Evolutionary conservation across 176 grass and related monocot species (phyloP), one percentile per base, ranked within the genome.

Genomic region (Musa troglodytarum): DNA sequence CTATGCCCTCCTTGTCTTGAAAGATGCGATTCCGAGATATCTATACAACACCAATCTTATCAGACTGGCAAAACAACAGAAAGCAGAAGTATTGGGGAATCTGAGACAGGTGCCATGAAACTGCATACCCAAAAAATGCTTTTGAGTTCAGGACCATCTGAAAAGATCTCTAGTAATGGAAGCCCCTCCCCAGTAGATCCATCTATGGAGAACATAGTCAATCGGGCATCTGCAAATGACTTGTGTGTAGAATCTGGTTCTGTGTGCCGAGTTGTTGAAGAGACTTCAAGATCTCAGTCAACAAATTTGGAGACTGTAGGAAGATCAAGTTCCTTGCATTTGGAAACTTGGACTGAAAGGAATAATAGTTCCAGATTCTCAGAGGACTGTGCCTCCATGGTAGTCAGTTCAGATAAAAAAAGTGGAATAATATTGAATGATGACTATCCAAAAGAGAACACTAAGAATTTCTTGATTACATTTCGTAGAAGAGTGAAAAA

Each of bases 401-500:
- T 65, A 25, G 49, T 7, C 9, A 28, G n/a, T 24, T 65, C 75
- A 26, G 61, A 76, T 64, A 51, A 16, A 65, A 65, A 20, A 9
- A 9, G 14, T 22, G 50, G 19, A 16, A 13, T 66, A 53, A 24
- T 65, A 34, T 11, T 11, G 28, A 65, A 77, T 25, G 75, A 77
- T 25, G 12, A 65, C 20, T 10, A 10, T 53, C 61, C 29, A 52
- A 77, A 65, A 77, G 59, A 52, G 11, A 77, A 65, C 25, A 14
- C 29, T n/a, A 53, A 49, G 2, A 65, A 43, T 65, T 49, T 49
- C 61, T 63, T 77, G 49, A 77, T 77, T 65, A 77, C 75, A 10
- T 77, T 77, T 77, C 61, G 20, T 65, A 64, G 75, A 65, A 77
- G 75, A 65, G 49, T 50, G 11, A 77, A 52, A 53, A 77, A 77